phyloP scores from a whole-genome alignment of 202 grass and related monocot species.

The Cymbopogon flexuosus region DNA sequence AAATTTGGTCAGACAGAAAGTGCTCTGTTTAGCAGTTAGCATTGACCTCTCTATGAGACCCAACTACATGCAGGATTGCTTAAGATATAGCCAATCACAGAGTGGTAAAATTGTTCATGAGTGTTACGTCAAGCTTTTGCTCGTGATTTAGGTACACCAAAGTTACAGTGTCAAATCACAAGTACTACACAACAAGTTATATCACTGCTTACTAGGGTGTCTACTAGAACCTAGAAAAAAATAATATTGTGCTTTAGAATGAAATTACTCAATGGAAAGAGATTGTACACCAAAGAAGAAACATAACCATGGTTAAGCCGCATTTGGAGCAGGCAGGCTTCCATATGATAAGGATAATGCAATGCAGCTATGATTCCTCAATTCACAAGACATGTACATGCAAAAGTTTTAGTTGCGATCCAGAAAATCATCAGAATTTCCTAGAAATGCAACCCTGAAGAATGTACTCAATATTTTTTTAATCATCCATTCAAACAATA shows the following conservation, averaged over 20 bases:
- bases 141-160: not conserved
- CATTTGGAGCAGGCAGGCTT: not conserved
- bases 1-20: not conserved
- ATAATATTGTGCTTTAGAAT: not conserved
- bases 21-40: not conserved
- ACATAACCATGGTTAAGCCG: not conserved
- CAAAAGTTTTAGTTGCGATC: not conserved
- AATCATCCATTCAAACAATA: slow-evolving; percentile 8
- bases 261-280: not conserved
- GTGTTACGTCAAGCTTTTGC: not conserved
- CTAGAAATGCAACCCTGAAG: not conserved
- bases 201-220: not conserved
- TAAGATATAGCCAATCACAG: not conserved
- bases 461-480: not conserved
- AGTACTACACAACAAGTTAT: not conserved
- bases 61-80: not conserved
- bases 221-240: not conserved
- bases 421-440: not conserved
- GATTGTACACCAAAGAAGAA: not conserved
- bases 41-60: not conserved
- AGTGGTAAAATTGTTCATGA: not conserved
- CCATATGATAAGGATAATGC: not conserved
- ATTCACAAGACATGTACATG: not conserved
- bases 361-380: not conserved
- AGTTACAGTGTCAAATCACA: not conserved